Percentiles rank a stretch among this genome's conserved stretches.
Evolutionary conservation across 2,329 filamentous ascomycete species (phyloP).

Genomic region (Sporothrix protearum): DNA sequence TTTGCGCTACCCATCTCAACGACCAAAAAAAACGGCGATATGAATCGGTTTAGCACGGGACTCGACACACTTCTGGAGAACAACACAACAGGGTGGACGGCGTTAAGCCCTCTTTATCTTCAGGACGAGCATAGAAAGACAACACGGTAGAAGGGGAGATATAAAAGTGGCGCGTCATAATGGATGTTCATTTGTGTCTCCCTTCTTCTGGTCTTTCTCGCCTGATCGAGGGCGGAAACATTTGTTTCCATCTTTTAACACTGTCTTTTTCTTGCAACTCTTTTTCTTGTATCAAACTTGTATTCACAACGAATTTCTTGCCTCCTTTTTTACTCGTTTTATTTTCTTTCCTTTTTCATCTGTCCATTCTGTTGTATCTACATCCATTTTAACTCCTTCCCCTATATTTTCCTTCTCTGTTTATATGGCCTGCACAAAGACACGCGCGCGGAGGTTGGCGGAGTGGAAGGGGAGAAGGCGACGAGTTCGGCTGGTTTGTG

Average conservation of each 20-base stretch:
- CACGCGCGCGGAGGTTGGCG: background rate
- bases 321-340: background rate
- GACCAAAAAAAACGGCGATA: slow-evolving; percentile 21
- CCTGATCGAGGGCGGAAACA: background rate
- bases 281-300: slow-evolving; percentile 18
- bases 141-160: background rate
- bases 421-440: slow-evolving; percentile 19
- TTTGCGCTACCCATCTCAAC: slow-evolving; percentile 9
- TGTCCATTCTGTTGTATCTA: background rate
- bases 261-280: slow-evolving; percentile 15
- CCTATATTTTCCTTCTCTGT: background rate
- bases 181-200: slow-evolving; percentile 9
- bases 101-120: slow-evolving; percentile 14
- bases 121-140: background rate
- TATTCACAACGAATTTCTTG: slow-evolving; percentile 13
- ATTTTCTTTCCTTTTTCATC: background rate
- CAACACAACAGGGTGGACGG: slow-evolving; percentile 12
- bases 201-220: background rate
- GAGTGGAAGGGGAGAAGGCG: background rate
- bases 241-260: background rate
- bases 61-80: slow-evolving; percentile 9
- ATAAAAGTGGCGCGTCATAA: background rate
- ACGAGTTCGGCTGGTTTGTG: too few species aligned
- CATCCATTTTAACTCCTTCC: background rate
- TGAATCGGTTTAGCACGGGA: slow-evolving; percentile 20